Percentiles rank a stretch among this genome's conserved stretches.
These are phyloP conservation scores for Pascua guehoae DNA, from an alignment of 1,284 basidiomycete species.

Conservation along the genomic window DNA sequence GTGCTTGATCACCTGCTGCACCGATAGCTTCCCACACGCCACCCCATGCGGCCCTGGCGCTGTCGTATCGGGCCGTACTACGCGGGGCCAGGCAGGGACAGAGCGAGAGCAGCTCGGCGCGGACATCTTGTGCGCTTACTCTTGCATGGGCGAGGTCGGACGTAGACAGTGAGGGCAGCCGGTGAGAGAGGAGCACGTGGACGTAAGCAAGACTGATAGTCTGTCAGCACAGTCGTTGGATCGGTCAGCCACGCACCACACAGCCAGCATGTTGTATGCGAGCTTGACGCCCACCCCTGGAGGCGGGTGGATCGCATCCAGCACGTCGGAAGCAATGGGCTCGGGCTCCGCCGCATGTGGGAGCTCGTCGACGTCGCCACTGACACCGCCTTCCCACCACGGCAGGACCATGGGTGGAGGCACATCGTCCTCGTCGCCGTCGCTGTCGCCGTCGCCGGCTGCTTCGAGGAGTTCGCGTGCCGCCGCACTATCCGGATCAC, in stretches of 20 bases:
- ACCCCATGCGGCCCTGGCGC: conserved; percentile 33
- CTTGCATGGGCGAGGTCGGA: conserved; percentile 10
- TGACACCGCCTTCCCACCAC: conserved; percentile 16
- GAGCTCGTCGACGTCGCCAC: conserved; percentile 7
- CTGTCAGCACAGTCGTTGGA: background rate
- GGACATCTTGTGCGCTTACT: conserved; percentile 16
- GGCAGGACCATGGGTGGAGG: conserved; percentile 11
- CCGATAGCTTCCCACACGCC: conserved; percentile 37
- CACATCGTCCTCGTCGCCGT: conserved; percentile 11
- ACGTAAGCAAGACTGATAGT: conserved; percentile 39
- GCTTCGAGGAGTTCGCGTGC: conserved; percentile 33
- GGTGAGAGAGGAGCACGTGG: conserved; percentile 33
- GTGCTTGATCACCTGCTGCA: background rate
- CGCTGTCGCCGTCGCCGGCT: conserved; percentile 19
- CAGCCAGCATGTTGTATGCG: conserved; percentile 40
- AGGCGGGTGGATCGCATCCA: conserved; percentile 17
- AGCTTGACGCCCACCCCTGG: conserved; percentile 32
- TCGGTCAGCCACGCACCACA: conserved; percentile 29
- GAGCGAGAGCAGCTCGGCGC: conserved; percentile 20
- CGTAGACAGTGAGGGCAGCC: conserved; percentile 32
- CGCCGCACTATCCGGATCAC: conserved; percentile 37
- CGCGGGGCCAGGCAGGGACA: conserved; percentile 39
- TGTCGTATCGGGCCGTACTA: conserved; percentile 35
- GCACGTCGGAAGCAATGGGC: conserved; percentile 5
- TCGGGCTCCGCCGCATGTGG: conserved; percentile 11